Evolutionary conservation across 495 filamentous ascomycete species (phyloP).

Genomic region (Parathielavia hyrcaniae): DNA sequence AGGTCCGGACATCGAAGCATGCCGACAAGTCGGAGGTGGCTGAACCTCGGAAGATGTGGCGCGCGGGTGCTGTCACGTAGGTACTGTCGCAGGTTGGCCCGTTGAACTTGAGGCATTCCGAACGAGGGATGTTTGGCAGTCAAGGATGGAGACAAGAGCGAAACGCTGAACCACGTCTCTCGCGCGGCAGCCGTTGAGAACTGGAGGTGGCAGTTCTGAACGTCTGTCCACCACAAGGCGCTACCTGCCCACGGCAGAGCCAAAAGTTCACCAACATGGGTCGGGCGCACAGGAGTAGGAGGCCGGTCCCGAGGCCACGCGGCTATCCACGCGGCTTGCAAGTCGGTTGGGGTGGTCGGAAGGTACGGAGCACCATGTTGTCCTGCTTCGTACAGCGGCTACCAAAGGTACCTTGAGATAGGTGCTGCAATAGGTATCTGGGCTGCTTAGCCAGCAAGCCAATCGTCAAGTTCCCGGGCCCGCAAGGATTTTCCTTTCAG

Average conservation of each 20-base stretch:
- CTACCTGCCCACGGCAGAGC: not conserved
- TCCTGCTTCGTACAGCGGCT: conserved; percentile 12
- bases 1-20: too few species aligned
- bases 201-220: not conserved
- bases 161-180: not conserved
- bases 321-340: conserved; percentile 10
- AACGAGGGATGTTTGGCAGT: not conserved
- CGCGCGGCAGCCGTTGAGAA: not conserved
- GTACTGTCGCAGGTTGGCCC: too few species aligned
- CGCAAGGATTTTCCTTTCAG: not conserved
- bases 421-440: not conserved
- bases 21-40: not conserved
- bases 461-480: not conserved
- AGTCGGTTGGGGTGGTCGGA: not conserved
- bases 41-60: not conserved
- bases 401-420: too few species aligned
- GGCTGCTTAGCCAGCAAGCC: not conserved
- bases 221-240: not conserved
- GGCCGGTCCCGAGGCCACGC: not conserved
- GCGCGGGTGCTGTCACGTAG: not conserved
- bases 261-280: not conserved
- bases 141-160: not conserved
- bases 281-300: not conserved
- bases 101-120: not conserved
- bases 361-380: not conserved